These are phyloP conservation scores for Ceratobasidium sp. DNA, from an alignment of 1,284 basidiomycete genomes.

Conservation along the genomic window DNA sequence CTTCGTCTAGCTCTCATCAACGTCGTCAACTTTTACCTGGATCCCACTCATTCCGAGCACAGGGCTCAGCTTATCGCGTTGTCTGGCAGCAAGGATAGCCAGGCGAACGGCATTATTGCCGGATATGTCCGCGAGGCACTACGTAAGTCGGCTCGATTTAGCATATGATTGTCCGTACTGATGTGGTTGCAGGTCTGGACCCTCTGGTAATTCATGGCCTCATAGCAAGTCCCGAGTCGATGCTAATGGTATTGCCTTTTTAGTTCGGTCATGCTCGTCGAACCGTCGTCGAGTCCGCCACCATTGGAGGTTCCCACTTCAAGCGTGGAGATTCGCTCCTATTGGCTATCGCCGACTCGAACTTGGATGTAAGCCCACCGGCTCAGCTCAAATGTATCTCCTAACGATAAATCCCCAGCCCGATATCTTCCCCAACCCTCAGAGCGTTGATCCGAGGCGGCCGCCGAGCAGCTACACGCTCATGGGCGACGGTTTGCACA, in stretches of 20 bases:
- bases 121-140: conserved; percentile 70
- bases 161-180: background rate
- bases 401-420: conserved; percentile 52
- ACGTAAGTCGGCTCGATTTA: conserved; percentile 57
- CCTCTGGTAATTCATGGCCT: conserved; percentile 57
- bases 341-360: conserved; percentile 3
- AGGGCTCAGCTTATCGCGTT: conserved; percentile 56
- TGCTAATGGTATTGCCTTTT: background rate
- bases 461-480: conserved; percentile 60
- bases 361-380: conserved; percentile 14
- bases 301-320: background rate
- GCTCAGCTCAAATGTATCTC: conserved; percentile 46
- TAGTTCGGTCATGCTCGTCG: conserved; percentile 29
- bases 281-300: conserved; percentile 59
- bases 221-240: background rate
- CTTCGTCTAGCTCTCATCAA: conserved; percentile 57
- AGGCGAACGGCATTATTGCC: conserved; percentile 55
- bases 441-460: conserved; percentile 58
- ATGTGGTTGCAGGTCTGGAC: conserved; percentile 55
- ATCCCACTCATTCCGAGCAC: conserved; percentile 56
- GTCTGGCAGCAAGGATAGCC: conserved; percentile 53
- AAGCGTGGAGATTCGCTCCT: conserved; percentile 29
- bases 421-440: conserved; percentile 60
- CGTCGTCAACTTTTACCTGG: conserved; percentile 68
- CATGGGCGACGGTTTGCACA: conserved; percentile 61